Base-by-base conservation (phyloP, 768 basidiomycete genomes). In the Tubosaeta brunneosetosa region DNA sequence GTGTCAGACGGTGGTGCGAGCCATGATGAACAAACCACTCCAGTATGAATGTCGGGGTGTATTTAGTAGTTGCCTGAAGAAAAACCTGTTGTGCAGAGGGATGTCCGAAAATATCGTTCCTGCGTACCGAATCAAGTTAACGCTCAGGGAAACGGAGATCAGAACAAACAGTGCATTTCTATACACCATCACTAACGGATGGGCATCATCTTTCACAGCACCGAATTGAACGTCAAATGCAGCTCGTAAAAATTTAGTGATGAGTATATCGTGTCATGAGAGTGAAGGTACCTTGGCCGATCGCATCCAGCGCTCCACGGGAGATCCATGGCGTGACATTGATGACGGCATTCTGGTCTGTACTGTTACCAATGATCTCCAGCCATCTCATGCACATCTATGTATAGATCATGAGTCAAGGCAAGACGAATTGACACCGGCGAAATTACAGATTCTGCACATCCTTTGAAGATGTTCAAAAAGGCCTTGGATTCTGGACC, bases 221-320 rank as follows among this genome's bases (percentile, higher is more conserved):
- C 32, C 38, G 36, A 81, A 80, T 31, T 69, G 70, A 56, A 80
- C 73, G 47, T 79, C 79, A 53, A 81, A 81, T 37, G 77, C 78
- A 47, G 74, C 79, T 68, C 22, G 26, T 25, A 22, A 25, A 27
- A 16, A 17, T 19, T 32, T 31, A 7, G 7, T 14, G 16, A 16
- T n/a, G 10, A 13, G 17, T 45, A 22, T 19, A 29, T 4, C 8
- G 4, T n/a, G 13, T 38, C n/a, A 31, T n/a, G 3, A 14, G 1
- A 40, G 31, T 1, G 17, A 19, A 22, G 11, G 34, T 63, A 77
- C 79, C 77, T 62, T 73, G 68, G 9, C 77, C 80, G 49, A 81
- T 76, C 12, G 77, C 73, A 64, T 80, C 80, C 47, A 81, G 56
- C 4, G 77, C 74, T 3, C 75, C 75, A 8, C 75, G 6, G 17